Conservation (phyloP, 768 basidiomycete genomes). For the Kwoniella dejecticola region DNA sequence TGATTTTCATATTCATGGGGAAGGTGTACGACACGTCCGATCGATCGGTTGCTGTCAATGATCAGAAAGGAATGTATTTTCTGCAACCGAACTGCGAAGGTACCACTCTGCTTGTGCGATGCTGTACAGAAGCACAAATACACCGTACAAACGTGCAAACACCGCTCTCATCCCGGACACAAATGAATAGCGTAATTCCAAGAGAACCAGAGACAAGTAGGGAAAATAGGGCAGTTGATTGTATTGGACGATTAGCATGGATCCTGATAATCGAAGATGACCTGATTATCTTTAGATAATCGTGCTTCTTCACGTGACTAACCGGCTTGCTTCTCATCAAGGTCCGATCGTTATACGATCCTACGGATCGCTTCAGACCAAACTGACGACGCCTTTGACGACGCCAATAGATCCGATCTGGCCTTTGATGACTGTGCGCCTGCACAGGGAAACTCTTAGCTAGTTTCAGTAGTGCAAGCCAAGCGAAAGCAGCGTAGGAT, state of each 20-base stretch:
- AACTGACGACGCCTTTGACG: neutral
- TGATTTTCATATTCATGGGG: neutral
- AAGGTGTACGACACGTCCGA: neutral
- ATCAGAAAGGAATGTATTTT: neutral
- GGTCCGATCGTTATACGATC: neutral
- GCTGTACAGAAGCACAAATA: neutral
- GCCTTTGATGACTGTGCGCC: too few species aligned
- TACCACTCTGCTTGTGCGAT: too few species aligned
- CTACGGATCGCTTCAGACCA: neutral
- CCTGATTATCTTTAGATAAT: conserved; percentile 6
- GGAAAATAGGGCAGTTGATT: too few species aligned
- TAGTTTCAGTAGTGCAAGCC: too few species aligned
- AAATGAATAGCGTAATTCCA: too few species aligned
- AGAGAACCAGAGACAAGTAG: too few species aligned
- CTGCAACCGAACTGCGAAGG: neutral
- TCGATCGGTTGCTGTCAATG: neutral
- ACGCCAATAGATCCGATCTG: too few species aligned
- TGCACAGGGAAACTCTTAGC: too few species aligned
- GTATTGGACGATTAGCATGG: too few species aligned
- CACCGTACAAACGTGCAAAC: neutral
- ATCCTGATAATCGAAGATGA: neutral
- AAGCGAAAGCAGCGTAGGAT: too few species aligned
- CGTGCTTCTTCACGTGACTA: conserved; percentile 1
- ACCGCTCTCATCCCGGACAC: too few species aligned
- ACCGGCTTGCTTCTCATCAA: neutral